Evolutionary conservation across 2,329 filamentous ascomycete species (phyloP).

Genomic region (Aspergillus novoparasiticus): DNA sequence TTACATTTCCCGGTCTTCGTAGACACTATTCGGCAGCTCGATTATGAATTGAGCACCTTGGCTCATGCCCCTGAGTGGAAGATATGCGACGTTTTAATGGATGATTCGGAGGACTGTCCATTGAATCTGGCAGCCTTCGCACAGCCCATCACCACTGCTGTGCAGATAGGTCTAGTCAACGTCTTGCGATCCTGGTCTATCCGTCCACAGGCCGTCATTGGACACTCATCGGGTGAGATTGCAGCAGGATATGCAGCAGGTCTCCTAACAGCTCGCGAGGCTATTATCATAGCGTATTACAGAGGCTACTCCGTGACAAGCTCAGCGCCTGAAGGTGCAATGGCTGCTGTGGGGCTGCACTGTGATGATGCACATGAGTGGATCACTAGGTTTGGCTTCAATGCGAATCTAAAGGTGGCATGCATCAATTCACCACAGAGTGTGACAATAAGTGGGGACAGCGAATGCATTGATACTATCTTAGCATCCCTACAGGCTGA

Average conservation of each 20-base stretch:
- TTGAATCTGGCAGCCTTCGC: neutral
- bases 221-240: slow-evolving; percentile 55
- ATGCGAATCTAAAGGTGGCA: neutral
- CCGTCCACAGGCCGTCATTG: slow-evolving; percentile 41
- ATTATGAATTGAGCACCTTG: neutral
- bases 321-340: neutral
- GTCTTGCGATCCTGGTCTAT: slow-evolving; percentile 50
- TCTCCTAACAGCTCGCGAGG: slow-evolving; percentile 15
- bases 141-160: slow-evolving; percentile 26
- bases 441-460: slow-evolving; percentile 25
- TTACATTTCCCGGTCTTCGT: slow-evolving; percentile 25
- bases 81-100: neutral
- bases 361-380: neutral
- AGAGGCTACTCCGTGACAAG: slow-evolving; percentile 2
- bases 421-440: slow-evolving; percentile 6
- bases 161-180: slow-evolving; percentile 52
- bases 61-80: neutral
- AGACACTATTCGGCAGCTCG: slow-evolving; percentile 5
- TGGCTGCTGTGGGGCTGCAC: slow-evolving; percentile 14
- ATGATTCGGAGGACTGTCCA: neutral
- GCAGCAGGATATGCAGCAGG: slow-evolving; percentile 51
- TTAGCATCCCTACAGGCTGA: slow-evolving; percentile 22
- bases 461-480: slow-evolving; percentile 21
- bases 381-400: neutral
- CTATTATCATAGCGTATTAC: slow-evolving; percentile 11